These are phyloP conservation scores for Rhynchosporium agropyri DNA, from an alignment of 2,329 filamentous ascomycete genomes.

Conservation along the genomic window DNA sequence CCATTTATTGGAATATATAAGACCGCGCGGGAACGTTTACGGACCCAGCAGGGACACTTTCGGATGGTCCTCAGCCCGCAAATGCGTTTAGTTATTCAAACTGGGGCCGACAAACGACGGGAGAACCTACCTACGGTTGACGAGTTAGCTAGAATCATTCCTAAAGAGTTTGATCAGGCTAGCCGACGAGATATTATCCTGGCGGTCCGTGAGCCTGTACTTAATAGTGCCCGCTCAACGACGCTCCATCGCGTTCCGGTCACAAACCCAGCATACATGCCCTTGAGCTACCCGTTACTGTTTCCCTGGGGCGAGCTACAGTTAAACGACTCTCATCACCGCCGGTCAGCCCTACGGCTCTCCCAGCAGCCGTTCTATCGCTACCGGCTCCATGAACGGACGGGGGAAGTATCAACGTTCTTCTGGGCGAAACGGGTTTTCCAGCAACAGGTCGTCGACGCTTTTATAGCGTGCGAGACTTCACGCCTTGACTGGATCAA, in stretches of 20 bases:
- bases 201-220: background rate
- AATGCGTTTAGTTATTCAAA: background rate
- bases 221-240: background rate
- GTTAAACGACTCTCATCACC: background rate
- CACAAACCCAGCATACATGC: background rate
- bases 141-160: background rate
- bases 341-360: background rate
- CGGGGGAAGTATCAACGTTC: background rate
- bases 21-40: background rate
- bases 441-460: background rate
- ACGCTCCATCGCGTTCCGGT: background rate
- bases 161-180: background rate
- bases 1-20: no score
- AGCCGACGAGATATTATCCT: background rate
- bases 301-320: background rate
- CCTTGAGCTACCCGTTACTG: background rate
- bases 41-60: background rate
- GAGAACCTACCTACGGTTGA: background rate
- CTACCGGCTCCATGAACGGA: background rate
- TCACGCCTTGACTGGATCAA: background rate
- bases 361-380: background rate
- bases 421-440: background rate
- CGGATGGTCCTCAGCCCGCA: background rate
- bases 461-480: background rate
- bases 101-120: background rate